Evolutionary conservation across 2,329 filamentous ascomycete species (phyloP), one percentile per base, ranked within the genome.

Genomic region (Chaetomium sp.): DNA sequence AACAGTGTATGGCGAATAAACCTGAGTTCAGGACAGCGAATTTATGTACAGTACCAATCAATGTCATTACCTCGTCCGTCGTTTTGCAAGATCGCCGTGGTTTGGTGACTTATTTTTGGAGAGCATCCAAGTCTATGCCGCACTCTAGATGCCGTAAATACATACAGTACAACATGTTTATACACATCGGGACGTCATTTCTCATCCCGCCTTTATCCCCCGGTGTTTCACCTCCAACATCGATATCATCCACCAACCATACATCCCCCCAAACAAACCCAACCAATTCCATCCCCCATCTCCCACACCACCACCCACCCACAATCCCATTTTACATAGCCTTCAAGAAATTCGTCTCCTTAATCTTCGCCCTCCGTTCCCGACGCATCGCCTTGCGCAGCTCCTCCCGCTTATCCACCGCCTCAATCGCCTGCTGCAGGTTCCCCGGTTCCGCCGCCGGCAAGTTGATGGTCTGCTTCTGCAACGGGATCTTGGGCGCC

Each of bases 341-440:
- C 80, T 87, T 88, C 72, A 94, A 80, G 79, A 91, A 94, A 74
- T 94, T 94, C 68, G 73, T 74, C 77, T 94, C 89, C 82, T 91
- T 92, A 68, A 94, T 94, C 72, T 79, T 81, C 57, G 80, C 81
- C 72, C 86, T 82, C 68, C 88, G 78, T 75, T 90, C 87, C 69
- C 80, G 80, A 67, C 88, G 81, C 87, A 91, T 85, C 37, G 84
- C 84, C 72, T 78, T 81, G 62, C 78, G 86, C 65, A 91, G 74
- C 64, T 85, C 82, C 59, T 79, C 76, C 67, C 87, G 77, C 67
- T 80, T 75, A 35, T 70, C 65, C 8, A 68, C 72, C 37, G 80
- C 79, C 50, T 68, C 67, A 37, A 83, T 57, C 49, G 79, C 77
- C 49, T 77, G 73, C 53, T 70, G 68, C 27, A 74, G 59, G 54